Conservation (phyloP, 2,329 filamentous ascomycete species). For the Sphaerulina musiva region DNA sequence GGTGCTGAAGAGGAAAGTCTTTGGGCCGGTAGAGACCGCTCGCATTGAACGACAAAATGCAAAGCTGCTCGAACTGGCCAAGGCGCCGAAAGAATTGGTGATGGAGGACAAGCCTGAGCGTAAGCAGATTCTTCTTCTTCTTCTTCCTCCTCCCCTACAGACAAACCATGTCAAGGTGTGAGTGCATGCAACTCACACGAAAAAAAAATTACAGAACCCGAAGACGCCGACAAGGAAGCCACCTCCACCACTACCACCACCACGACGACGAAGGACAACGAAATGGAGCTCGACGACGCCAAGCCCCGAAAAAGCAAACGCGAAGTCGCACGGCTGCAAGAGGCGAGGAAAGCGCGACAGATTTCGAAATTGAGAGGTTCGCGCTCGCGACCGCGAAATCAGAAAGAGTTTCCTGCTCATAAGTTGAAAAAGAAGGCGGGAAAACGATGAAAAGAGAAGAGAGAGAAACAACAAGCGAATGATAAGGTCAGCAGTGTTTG, state of each 20-base stretch:
- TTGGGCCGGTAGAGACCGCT: constrained; percentile 73
- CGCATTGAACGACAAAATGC: constrained; percentile 76
- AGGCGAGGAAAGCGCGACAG: constrained; percentile 32
- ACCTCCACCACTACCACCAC: neutral
- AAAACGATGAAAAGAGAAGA: constrained; percentile 21
- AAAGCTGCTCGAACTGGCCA: constrained; percentile 74
- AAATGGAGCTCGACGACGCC: constrained; percentile 37
- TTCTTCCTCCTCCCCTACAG: too few species aligned
- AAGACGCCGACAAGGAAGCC: neutral
- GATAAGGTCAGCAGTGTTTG: too few species aligned
- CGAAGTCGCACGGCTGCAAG: constrained; percentile 20
- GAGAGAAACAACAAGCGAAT: too few species aligned
- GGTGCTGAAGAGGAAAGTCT: constrained; percentile 71
- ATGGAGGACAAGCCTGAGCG: constrained; percentile 40
- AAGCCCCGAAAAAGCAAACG: constrained; percentile 20
- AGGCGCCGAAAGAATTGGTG: constrained; percentile 66
- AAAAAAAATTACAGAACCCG: neutral
- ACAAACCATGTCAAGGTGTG: too few species aligned
- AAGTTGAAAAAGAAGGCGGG: constrained; percentile 20
- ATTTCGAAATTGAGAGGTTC: constrained; percentile 30
- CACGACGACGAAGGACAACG: constrained; percentile 6
- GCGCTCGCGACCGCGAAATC: constrained; percentile 35
- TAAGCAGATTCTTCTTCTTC: neutral
- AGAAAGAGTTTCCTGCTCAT: constrained; percentile 34
- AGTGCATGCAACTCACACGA: too few species aligned